A percentile compares a stretch with the other conserved stretches of the same genome.
phyloP scores from a whole-genome alignment of 805 yeast species.

The Pichia deserticola region DNA sequence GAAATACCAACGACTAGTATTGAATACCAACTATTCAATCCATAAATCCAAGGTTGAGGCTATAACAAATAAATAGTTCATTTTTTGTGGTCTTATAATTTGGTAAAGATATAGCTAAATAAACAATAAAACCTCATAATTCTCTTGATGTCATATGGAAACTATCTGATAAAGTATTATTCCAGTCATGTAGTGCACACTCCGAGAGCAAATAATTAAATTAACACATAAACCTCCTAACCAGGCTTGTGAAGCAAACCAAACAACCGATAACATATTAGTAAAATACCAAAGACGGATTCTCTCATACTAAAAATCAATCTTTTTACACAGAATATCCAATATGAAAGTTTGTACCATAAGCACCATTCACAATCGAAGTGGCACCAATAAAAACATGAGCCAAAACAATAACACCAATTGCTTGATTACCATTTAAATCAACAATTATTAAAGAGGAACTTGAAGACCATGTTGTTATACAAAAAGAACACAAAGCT shows the following conservation, averaged over 20 bases:
- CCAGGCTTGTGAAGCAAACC: conserved; percentile 33
- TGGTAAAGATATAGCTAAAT: conserved; percentile 35
- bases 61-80: conserved; percentile 5
- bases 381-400: conserved; percentile 35
- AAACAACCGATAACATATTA: conserved; percentile 37
- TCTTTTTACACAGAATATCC: conserved; percentile 39
- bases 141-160: conserved; percentile 34
- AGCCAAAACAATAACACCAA: conserved; percentile 30
- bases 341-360: conserved; percentile 41
- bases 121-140: conserved; percentile 35
- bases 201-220: conserved; percentile 32
- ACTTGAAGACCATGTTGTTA: conserved; percentile 33
- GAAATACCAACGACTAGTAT: conserved; percentile 20
- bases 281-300: conserved; percentile 33
- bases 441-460: conserved; percentile 35
- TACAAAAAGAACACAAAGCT: conserved; percentile 24
- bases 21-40: conserved; percentile 15
- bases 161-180: conserved; percentile 31
- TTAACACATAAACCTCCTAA: conserved; percentile 37
- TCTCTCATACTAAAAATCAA: conserved; percentile 40
- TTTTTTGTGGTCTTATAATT: conserved; percentile 17
- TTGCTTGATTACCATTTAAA: conserved; percentile 2
- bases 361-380: conserved; percentile 37
- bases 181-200: conserved; percentile 32
- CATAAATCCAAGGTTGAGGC: conserved; percentile 6